phyloP scores from a whole-genome alignment of 2,329 filamentous ascomycete genomes.

The Microdochium bolleyi region DNA sequence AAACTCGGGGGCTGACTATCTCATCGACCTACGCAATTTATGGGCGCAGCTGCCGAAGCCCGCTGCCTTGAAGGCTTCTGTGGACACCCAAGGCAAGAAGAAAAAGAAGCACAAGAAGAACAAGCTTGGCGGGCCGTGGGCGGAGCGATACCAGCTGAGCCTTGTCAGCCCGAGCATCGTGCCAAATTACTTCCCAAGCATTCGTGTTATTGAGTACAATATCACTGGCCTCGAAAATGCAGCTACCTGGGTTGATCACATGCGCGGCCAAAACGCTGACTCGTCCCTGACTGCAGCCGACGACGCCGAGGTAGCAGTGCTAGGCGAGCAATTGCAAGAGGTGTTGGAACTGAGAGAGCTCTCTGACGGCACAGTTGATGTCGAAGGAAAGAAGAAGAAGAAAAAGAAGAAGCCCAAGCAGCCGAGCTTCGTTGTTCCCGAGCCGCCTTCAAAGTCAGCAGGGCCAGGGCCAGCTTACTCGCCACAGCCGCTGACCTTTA shows the following conservation, averaged over 20 bases:
- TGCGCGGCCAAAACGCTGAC: slow-evolving; percentile 5
- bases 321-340: slow-evolving; percentile 9
- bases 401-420: slow-evolving; percentile 43
- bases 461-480: slow-evolving; percentile 87
- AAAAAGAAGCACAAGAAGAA: slow-evolving; percentile 50
- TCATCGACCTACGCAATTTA: slow-evolving; percentile 65
- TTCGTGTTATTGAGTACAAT: slow-evolving; percentile 94
- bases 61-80: not conserved
- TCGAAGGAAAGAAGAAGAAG: slow-evolving; percentile 34
- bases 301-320: slow-evolving; percentile 3
- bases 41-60: slow-evolving; percentile 67
- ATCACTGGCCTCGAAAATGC: slow-evolving; percentile 63
- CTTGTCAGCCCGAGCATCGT: slow-evolving; percentile 82
- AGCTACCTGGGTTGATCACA: slow-evolving; percentile 31
- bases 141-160: slow-evolving; percentile 76
- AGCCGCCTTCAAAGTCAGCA: slow-evolving; percentile 62
- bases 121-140: slow-evolving; percentile 71
- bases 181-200: slow-evolving; percentile 83
- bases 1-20: slow-evolving; percentile 67
- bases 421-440: slow-evolving; percentile 57
- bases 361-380: slow-evolving; percentile 20
- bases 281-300: slow-evolving; percentile 1
- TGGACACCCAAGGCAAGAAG: slow-evolving; percentile 26
- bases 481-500: slow-evolving; percentile 69
- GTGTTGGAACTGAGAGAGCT: slow-evolving; percentile 15